Percentiles rank a stretch among this genome's conserved stretches.
phyloP scores from a whole-genome alignment of 768 basidiomycete genomes.

The Suillus occidentalis region DNA sequence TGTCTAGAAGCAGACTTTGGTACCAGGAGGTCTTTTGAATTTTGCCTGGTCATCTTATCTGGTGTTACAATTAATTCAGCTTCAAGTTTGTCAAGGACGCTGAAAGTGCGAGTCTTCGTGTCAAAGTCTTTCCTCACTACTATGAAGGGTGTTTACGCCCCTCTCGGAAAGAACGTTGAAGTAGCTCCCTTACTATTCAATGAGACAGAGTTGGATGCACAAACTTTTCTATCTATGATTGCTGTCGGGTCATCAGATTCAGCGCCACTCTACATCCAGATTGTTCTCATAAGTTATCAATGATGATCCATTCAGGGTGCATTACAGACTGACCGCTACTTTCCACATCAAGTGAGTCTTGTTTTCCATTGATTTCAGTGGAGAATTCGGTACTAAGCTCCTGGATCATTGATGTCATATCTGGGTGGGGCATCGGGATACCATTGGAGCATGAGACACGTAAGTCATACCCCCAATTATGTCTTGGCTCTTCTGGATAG shows the following conservation, averaged over 20 bases:
- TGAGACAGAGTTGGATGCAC: slow-evolving; percentile 54
- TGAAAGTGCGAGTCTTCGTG: slow-evolving; percentile 43
- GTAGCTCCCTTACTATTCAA: slow-evolving; percentile 52
- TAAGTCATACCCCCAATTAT: too few relatives aligned
- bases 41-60: too few relatives aligned
- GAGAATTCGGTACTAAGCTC: too few relatives aligned
- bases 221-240: slow-evolving; percentile 66
- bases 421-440: too few relatives aligned
- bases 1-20: not conserved
- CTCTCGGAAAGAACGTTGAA: slow-evolving; percentile 41
- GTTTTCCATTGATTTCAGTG: too few relatives aligned
- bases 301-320: slow-evolving; percentile 1
- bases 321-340: not conserved
- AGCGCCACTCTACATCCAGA: slow-evolving; percentile 62
- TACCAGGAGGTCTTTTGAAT: too few relatives aligned
- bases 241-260: slow-evolving; percentile 51
- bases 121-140: slow-evolving; percentile 52
- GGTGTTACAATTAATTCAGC: too few relatives aligned
- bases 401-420: too few relatives aligned
- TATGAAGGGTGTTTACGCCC: slow-evolving; percentile 47
- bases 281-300: slow-evolving; percentile 45
- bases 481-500: too few relatives aligned
- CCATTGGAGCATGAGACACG: too few relatives aligned
- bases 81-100: slow-evolving; percentile 1
- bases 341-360: slow-evolving; percentile 16